phyloP scores from a whole-genome alignment of 2,329 filamentous ascomycete genomes.

The Cercospora nicotianae region DNA sequence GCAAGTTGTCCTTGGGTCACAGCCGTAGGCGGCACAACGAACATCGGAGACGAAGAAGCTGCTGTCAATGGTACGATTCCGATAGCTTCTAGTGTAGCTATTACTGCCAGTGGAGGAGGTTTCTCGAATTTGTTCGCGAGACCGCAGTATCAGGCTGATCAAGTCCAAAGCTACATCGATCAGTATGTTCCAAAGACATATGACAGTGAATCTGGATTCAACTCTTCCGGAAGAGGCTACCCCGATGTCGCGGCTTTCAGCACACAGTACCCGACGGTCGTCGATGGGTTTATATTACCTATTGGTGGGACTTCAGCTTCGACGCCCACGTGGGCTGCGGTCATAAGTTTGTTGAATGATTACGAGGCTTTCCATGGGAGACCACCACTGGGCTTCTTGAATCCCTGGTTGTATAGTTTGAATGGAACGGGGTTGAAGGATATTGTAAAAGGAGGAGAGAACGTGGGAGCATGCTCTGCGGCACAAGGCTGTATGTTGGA shows the following conservation, averaged over 20 bases:
- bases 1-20: slow-evolving; percentile 50
- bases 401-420: slow-evolving; percentile 58
- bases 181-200: slow-evolving; percentile 44
- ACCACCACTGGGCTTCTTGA: slow-evolving; percentile 50
- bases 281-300: slow-evolving; percentile 38
- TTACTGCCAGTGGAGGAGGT: slow-evolving; percentile 38
- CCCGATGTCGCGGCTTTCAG: slow-evolving; percentile 53
- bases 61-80: slow-evolving; percentile 27
- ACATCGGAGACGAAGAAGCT: slow-evolving; percentile 28
- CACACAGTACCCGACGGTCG: slow-evolving; percentile 37
- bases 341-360: slow-evolving; percentile 64
- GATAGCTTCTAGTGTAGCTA: slow-evolving; percentile 14
- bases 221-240: slow-evolving; percentile 44
- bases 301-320: slow-evolving; percentile 52
- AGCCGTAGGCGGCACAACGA: slow-evolving; percentile 43
- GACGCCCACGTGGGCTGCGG: slow-evolving; percentile 57
- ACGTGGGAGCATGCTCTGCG: slow-evolving; percentile 24
- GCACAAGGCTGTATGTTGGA: slow-evolving; percentile 18
- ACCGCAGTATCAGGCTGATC: slow-evolving; percentile 45
- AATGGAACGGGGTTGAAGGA: slow-evolving; percentile 53
- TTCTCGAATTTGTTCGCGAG: slow-evolving; percentile 48
- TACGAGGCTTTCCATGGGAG: slow-evolving; percentile 54
- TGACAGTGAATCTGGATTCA: slow-evolving; percentile 44
- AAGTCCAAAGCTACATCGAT: slow-evolving; percentile 42
- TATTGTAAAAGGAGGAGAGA: slow-evolving; percentile 41